phyloP scores from a whole-genome alignment of 148 eudicot species.

The Simmondsia chinensis region DNA sequence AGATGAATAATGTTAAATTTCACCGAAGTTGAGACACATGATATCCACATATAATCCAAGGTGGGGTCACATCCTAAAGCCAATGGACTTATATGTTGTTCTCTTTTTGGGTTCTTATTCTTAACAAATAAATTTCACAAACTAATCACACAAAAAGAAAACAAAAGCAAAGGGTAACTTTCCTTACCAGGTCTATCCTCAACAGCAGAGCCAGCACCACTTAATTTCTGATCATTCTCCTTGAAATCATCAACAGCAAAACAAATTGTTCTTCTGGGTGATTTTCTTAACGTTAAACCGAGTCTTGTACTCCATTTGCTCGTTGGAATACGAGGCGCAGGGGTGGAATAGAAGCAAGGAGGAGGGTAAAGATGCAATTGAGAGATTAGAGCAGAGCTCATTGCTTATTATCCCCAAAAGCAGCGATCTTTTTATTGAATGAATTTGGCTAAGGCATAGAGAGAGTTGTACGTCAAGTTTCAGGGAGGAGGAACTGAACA shows the following conservation, averaged over 20 bases:
- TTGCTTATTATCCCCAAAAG: no score
- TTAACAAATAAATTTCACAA: not conserved
- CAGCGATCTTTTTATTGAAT: no score
- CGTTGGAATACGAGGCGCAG: no score
- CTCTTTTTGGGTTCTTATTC: not conserved
- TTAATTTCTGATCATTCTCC: conserved; percentile 22
- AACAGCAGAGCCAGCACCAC: conserved; percentile 30
- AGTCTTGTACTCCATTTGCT: conserved; percentile 11
- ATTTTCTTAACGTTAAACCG: conserved; percentile 15
- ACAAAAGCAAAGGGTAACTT: not conserved
- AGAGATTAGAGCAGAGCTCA: no score
- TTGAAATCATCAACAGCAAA: conserved; percentile 57
- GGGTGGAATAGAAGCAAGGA: no score
- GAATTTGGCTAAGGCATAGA: no score
- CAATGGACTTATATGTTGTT: not conserved
- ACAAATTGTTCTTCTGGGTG: conserved; percentile 24
- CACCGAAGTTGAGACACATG: not conserved
- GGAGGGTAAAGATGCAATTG: no score
- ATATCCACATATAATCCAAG: not conserved
- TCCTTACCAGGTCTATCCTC: conserved; percentile 44
- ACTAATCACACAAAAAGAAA: not conserved
- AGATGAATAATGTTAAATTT: no score
- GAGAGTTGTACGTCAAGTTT: no score
- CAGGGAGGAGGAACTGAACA: no score
- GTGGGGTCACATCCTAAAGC: not conserved